Percentiles rank a stretch among this genome's conserved stretches.
These are phyloP conservation scores for Vigna mungo DNA, from an alignment of 306 rosid genomes.

Conservation along the genomic window DNA sequence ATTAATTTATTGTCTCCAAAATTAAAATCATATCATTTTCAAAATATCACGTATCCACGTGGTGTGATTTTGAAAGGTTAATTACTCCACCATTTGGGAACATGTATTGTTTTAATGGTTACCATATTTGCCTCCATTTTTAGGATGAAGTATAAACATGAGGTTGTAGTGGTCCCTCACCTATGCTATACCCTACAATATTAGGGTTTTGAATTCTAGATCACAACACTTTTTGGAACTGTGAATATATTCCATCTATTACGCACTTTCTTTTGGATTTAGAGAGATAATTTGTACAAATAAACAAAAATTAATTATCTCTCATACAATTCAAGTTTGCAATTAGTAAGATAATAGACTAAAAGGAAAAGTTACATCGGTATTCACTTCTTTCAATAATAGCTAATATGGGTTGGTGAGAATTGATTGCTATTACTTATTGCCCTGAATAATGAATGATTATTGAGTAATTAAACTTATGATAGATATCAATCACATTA, in stretches of 20 bases:
- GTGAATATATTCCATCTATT: neutral
- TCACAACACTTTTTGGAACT: neutral
- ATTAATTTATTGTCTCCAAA: neutral
- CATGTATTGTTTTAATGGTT: slow-evolving; percentile 19
- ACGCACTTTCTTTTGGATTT: neutral
- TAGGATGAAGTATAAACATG: slow-evolving; percentile 11
- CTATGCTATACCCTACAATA: slow-evolving; percentile 3
- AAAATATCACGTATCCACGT: slow-evolving; percentile 5
- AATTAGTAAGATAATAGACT: neutral
- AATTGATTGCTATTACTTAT: neutral
- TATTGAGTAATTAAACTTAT: neutral
- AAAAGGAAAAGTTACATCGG: too few species aligned
- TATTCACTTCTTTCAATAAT: neutral
- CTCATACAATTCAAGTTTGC: neutral
- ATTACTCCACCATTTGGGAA: slow-evolving; percentile 32
- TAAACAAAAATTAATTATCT: neutral
- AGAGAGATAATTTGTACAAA: neutral
- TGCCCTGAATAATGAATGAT: neutral
- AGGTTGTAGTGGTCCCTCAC: slow-evolving; percentile 48
- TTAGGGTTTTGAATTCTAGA: slow-evolving; percentile 31
- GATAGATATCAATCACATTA: too few species aligned
- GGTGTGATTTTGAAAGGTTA: slow-evolving; percentile 40
- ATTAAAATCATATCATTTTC: slow-evolving; percentile 13
- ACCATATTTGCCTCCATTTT: slow-evolving; percentile 13
- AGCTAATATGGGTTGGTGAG: neutral